Conservation (phyloP, 2,329 filamentous ascomycete species). For the Trichothecium roseum region DNA sequence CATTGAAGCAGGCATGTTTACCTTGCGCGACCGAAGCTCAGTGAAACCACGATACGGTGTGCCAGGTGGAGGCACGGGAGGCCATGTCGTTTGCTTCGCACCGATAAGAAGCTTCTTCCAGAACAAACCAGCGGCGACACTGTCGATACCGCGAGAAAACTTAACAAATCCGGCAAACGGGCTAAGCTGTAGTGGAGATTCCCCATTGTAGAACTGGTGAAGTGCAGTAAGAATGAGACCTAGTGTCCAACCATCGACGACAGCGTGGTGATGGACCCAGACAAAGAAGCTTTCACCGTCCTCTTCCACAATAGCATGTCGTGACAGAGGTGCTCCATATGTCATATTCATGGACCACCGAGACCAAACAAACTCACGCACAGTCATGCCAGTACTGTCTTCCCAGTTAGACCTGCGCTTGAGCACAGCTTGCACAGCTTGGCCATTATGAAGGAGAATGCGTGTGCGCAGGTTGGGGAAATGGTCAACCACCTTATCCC, state of each 20-base stretch:
- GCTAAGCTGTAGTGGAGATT: conserved; percentile 8
- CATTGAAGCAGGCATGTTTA: neutral
- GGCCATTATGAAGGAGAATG: conserved; percentile 2
- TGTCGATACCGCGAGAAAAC: conserved; percentile 3
- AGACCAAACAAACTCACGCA: conserved; percentile 1
- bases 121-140: conserved; percentile 2
- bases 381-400: neutral
- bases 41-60: neutral
- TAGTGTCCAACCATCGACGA: conserved; percentile 16
- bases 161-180: conserved; percentile 6
- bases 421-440: conserved; percentile 1
- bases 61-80: too few species aligned
- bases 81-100: neutral
- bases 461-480: conserved; percentile 6
- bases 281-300: conserved; percentile 9
- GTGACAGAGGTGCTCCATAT: conserved; percentile 6
- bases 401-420: conserved; percentile 1
- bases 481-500: conserved; percentile 4
- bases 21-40: neutral
- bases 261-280: conserved; percentile 15
- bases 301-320: conserved; percentile 7
- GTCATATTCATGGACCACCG: conserved; percentile 3
- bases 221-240: conserved; percentile 5
- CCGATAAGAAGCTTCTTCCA: conserved; percentile 7
- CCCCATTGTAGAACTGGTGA: neutral